A percentile compares a stretch with the other conserved stretches of the same genome.
phyloP scores from a whole-genome alignment of 805 yeast species.

The Saccharomycopsis guyanensis region DNA sequence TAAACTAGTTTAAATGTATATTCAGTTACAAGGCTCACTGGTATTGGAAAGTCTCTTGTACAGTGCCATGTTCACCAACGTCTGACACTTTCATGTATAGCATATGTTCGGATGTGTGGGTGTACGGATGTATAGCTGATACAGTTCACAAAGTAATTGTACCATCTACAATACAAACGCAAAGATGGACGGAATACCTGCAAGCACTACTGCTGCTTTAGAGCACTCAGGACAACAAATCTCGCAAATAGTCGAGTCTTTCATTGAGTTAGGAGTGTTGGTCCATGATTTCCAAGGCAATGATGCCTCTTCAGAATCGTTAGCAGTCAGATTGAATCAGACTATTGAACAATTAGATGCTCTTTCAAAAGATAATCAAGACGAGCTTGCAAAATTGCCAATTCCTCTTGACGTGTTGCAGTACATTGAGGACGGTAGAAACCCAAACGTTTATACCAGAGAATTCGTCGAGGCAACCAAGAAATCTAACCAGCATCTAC shows the following conservation, averaged over 20 bases:
- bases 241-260: constrained; percentile 61
- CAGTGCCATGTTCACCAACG: no score
- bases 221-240: constrained; percentile 29
- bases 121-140: no score
- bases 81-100: no score
- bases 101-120: no score
- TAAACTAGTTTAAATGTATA: no score
- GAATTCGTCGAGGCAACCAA: constrained; percentile 95
- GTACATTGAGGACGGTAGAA: constrained; percentile 92
- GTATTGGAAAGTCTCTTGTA: no score
- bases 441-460: constrained; percentile 94
- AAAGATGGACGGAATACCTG: no score
- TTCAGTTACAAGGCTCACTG: no score
- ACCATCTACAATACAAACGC: no score
- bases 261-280: constrained; percentile 82
- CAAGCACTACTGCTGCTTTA: constrained; percentile 28
- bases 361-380: constrained; percentile 25
- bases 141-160: no score
- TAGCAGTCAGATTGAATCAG: constrained; percentile 33
- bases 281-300: constrained; percentile 94
- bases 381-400: constrained; percentile 35
- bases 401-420: constrained; percentile 81
- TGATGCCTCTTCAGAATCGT: constrained; percentile 60
- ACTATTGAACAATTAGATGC: constrained; percentile 34
- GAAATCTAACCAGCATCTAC: constrained; percentile 76